Percentiles rank a stretch among this genome's conserved stretches.
Evolutionary conservation across 2,329 filamentous ascomycete genomes (phyloP).

Genomic region (Exophiala sp.): DNA sequence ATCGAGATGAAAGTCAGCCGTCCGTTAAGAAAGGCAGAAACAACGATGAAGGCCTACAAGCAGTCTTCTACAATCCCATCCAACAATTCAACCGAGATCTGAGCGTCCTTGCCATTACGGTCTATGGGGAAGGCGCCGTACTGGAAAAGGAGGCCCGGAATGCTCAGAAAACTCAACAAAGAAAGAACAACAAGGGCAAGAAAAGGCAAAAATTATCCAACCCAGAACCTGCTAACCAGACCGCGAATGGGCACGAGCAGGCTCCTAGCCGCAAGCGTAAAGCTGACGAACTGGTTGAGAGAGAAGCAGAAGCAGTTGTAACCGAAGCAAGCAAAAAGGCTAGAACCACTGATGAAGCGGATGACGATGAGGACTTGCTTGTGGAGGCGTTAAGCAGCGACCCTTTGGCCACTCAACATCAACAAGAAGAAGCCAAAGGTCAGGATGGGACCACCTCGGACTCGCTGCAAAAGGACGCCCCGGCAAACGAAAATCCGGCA

Average conservation of each 20-base stretch:
- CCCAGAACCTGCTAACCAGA: background rate
- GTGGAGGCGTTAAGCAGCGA: conserved; percentile 13
- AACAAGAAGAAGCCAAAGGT: conserved; percentile 1
- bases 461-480: background rate
- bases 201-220: conserved; percentile 33
- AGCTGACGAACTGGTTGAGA: conserved; percentile 26
- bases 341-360: conserved; percentile 6
- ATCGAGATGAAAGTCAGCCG: conserved; percentile 37
- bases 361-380: conserved; percentile 14
- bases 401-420: conserved; percentile 5
- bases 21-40: conserved; percentile 45
- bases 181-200: conserved; percentile 37
- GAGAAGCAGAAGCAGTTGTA: background rate
- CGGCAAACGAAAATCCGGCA: background rate
- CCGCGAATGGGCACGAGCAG: conserved; percentile 9
- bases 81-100: conserved; percentile 98
- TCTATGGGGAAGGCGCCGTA: conserved; percentile 69
- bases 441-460: background rate
- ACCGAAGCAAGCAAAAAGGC: conserved; percentile 8
- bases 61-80: conserved; percentile 97
- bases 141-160: conserved; percentile 49
- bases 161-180: conserved; percentile 33
- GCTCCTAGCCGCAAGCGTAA: conserved; percentile 29
- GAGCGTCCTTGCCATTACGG: conserved; percentile 86
- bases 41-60: conserved; percentile 62